A percentile compares a stretch with the other conserved stretches of the same genome.
Evolutionary conservation across 768 basidiomycete genomes (phyloP).

Genomic region (Strobilomyces dryophilus): DNA sequence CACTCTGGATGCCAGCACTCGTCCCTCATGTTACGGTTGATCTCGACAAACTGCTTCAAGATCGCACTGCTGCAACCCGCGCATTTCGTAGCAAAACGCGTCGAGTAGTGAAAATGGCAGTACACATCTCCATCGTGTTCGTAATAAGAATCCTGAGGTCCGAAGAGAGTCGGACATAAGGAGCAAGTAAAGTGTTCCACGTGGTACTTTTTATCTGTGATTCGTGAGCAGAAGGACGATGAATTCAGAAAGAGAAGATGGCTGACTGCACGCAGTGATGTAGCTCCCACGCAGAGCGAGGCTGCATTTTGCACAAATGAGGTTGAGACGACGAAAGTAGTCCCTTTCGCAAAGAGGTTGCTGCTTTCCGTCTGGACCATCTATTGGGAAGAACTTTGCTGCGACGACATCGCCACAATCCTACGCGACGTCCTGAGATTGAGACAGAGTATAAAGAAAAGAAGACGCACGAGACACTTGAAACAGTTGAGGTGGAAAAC

Average conservation of each 20-base stretch:
- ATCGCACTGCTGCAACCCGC: slow-evolving; percentile 97
- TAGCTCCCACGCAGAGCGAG: slow-evolving; percentile 95
- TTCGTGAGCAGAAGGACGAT: slow-evolving; percentile 8
- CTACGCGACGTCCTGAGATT: slow-evolving; percentile 38
- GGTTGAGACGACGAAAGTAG: slow-evolving; percentile 92
- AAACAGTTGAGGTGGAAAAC: slow-evolving; percentile 98
- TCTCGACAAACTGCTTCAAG: slow-evolving; percentile 98
- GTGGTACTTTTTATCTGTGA: slow-evolving; percentile 92
- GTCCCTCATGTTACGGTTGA: slow-evolving; percentile 96
- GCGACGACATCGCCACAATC: slow-evolving; percentile 97
- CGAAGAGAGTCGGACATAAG: slow-evolving; percentile 92
- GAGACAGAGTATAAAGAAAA: neutral
- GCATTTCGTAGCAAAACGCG: slow-evolving; percentile 97
- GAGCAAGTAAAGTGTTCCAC: slow-evolving; percentile 99
- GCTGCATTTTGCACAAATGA: slow-evolving; percentile 95
- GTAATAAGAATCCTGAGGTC: slow-evolving; percentile 98
- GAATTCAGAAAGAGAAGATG: neutral
- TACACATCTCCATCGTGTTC: slow-evolving; percentile 98
- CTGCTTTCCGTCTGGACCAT: slow-evolving; percentile 83
- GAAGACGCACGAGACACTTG: slow-evolving; percentile 81
- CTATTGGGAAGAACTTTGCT: slow-evolving; percentile 98
- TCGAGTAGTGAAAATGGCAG: slow-evolving; percentile 99
- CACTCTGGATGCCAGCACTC: slow-evolving; percentile 99
- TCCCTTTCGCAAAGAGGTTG: slow-evolving; percentile 97
- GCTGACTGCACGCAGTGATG: slow-evolving; percentile 97